Evolutionary conservation across 495 filamentous ascomycete species (phyloP).

Genomic region (Podospora fimiseda): DNA sequence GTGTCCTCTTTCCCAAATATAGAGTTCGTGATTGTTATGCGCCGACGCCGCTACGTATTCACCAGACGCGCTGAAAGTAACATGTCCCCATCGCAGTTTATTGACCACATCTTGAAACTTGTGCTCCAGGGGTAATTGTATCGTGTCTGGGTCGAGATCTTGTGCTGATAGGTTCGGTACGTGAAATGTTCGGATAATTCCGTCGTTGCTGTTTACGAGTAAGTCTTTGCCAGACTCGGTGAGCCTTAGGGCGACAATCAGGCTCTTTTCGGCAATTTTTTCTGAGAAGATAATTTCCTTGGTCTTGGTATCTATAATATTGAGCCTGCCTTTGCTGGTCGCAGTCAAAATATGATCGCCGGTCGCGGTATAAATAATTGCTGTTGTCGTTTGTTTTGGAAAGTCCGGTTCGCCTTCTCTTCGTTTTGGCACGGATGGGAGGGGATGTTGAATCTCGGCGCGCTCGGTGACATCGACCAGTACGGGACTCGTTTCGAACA

Average conservation of each 20-base stretch:
- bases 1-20: conserved; percentile 92
- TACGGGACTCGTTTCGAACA: conserved; percentile 88
- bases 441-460: conserved; percentile 60
- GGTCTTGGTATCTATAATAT: conserved; percentile 78
- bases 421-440: conserved; percentile 76
- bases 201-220: conserved; percentile 83
- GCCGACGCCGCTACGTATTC: conserved; percentile 91
- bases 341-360: conserved; percentile 85
- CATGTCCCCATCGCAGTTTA: conserved; percentile 88
- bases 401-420: conserved; percentile 67
- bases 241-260: conserved; percentile 81
- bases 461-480: conserved; percentile 71
- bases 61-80: conserved; percentile 84
- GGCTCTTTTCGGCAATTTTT: conserved; percentile 67
- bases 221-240: conserved; percentile 76
- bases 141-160: conserved; percentile 58
- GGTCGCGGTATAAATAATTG: conserved; percentile 74
- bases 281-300: conserved; percentile 77
- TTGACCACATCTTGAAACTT: conserved; percentile 99
- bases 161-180: conserved; percentile 45
- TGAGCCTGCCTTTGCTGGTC: conserved; percentile 91
- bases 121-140: conserved; percentile 88
- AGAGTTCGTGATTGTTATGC: conserved; percentile 95
- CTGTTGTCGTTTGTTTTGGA: conserved; percentile 88
- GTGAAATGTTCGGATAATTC: conserved; percentile 84